Conservation (phyloP, 2,329 filamentous ascomycete genomes). For the Podosphaera leucotricha region DNA sequence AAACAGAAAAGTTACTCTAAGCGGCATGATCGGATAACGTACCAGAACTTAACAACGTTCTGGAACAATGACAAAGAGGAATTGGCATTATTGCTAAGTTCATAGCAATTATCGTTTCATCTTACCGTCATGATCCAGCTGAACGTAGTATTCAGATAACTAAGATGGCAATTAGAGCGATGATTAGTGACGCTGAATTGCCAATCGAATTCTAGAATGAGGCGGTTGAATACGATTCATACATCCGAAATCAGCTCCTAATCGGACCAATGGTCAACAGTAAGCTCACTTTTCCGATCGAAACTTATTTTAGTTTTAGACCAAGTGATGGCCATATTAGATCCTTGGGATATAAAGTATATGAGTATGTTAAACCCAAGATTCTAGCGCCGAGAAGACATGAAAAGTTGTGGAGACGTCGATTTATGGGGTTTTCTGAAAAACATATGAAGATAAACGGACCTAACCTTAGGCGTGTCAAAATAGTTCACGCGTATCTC, state of each 20-base stretch:
- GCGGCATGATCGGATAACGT: neutral
- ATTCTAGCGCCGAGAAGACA: neutral
- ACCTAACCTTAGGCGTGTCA: no score
- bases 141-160: neutral
- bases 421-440: neutral
- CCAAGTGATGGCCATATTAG: neutral
- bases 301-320: neutral
- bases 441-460: no score
- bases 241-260: neutral
- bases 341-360: neutral
- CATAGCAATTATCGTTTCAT: neutral
- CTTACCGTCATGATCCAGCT: neutral
- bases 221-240: neutral
- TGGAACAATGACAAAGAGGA: neutral
- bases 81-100: neutral
- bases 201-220: neutral
- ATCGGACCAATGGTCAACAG: neutral
- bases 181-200: neutral
- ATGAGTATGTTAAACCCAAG: neutral
- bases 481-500: no score
- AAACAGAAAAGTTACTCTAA: neutral
- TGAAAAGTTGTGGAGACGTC: neutral
- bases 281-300: neutral
- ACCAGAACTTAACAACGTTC: neutral
- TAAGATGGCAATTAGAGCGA: neutral